These are phyloP conservation scores for Reutealis trisperma DNA, from an alignment of 345 rosid genomes.

Conservation along the genomic window DNA sequence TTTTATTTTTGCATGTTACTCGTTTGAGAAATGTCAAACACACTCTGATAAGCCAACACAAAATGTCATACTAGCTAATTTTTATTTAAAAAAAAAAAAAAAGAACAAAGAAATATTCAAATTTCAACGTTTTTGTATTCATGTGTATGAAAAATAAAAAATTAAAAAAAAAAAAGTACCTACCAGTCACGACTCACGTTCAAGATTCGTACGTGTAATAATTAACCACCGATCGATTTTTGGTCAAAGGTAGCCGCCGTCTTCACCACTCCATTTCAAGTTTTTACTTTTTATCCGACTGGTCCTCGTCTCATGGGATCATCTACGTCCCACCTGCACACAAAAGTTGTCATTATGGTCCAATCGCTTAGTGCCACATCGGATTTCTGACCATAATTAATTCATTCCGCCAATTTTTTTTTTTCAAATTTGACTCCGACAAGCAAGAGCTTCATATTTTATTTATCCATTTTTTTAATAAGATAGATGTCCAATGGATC, in stretches of 20 bases:
- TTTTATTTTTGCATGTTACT: not conserved
- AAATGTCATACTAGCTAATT: not conserved
- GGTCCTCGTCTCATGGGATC: not conserved
- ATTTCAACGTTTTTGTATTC: not conserved
- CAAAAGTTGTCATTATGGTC: no score
- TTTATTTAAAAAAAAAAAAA: not conserved
- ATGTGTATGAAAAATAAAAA: not conserved
- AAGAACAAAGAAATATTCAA: not conserved
- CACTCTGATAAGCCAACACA: constrained; percentile 14
- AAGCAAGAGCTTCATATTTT: no score
- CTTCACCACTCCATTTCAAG: not conserved
- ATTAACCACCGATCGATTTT: constrained; percentile 7
- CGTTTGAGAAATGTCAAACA: constrained; percentile 20
- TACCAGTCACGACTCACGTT: not conserved
- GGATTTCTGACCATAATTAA: not conserved
- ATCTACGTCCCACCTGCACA: not conserved
- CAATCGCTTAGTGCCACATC: not conserved
- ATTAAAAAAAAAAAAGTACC: not conserved
- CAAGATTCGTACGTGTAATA: not conserved
- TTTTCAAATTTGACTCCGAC: no score
- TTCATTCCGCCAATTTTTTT: no score
- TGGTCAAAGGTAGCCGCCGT: constrained; percentile 26
- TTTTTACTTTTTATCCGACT: not conserved
- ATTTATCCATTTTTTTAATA: no score
- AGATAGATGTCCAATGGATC: no score